A percentile compares a stretch with the other conserved stretches of the same genome.
These are phyloP conservation scores for Gossypium rotundifolium DNA, from an alignment of 345 rosid species.

Conservation along the genomic window DNA sequence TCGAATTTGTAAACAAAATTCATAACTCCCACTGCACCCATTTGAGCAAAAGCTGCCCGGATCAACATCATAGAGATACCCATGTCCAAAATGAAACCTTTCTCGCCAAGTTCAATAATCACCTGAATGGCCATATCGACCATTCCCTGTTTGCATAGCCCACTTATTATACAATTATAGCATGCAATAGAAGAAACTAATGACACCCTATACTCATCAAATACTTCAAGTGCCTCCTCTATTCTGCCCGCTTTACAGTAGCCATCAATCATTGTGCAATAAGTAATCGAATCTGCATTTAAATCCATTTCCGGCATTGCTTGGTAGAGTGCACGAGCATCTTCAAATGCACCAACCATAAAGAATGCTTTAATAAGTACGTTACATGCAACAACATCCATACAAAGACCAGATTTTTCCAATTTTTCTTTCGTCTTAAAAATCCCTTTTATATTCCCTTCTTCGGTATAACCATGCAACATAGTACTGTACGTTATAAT, in stretches of 20 bases:
- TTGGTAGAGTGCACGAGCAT: constrained; percentile 52
- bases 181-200: constrained; percentile 46
- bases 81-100: constrained; percentile 38
- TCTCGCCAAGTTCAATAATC: constrained; percentile 47
- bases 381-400: constrained; percentile 74
- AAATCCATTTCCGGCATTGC: constrained; percentile 53
- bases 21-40: constrained; percentile 44
- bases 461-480: constrained; percentile 58
- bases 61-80: constrained; percentile 36
- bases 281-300: constrained; percentile 54
- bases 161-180: constrained; percentile 52
- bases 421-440: constrained; percentile 45
- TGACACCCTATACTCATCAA: constrained; percentile 59
- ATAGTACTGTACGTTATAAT: constrained; percentile 54
- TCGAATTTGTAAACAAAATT: constrained; percentile 39
- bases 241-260: constrained; percentile 54
- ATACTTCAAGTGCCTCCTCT: constrained; percentile 70
- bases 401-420: constrained; percentile 38
- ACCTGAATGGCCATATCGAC: constrained; percentile 54
- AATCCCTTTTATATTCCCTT: constrained; percentile 45
- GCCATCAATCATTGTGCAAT: constrained; percentile 50
- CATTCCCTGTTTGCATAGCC: constrained; percentile 59
- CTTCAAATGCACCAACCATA: constrained; percentile 68
- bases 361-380: constrained; percentile 62
- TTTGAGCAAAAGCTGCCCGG: constrained; percentile 30